Conservation (phyloP, 83 land plant genomes). For the Diphasiastrum complanatum region DNA sequence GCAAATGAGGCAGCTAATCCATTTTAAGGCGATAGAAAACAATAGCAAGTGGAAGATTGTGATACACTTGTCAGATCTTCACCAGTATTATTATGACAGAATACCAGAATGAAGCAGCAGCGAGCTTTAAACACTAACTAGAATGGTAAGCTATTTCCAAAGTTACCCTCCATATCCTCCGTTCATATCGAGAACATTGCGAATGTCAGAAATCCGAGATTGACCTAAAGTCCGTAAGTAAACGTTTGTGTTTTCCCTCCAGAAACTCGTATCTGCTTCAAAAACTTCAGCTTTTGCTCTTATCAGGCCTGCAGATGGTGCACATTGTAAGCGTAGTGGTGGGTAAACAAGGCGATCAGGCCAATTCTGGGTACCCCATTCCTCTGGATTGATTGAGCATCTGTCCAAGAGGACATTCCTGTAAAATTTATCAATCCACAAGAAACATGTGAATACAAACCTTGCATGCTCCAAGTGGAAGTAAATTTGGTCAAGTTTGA, state of each 20-base stretch:
- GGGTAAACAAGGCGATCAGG: conserved; percentile 6
- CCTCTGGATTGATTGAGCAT: no score
- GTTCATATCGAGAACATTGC: conserved; percentile 28
- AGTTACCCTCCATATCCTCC: conserved; percentile 34
- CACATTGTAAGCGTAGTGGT: conserved; percentile 1
- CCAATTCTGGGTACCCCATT: no score
- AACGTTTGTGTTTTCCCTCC: conserved; percentile 19
- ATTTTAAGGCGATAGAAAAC: no score
- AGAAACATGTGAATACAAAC: no score
- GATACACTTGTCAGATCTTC: no score
- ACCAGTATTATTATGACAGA: no score
- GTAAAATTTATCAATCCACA: no score
- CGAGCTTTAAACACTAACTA: neutral
- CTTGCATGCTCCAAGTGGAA: no score
- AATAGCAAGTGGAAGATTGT: no score
- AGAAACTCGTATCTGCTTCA: conserved; percentile 18
- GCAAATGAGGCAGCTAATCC: neutral
- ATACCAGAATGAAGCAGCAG: no score
- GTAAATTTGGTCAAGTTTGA: no score
- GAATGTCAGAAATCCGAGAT: conserved; percentile 20
- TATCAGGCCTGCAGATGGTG: conserved; percentile 15
- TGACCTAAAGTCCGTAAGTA: conserved; percentile 19
- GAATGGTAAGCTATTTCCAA: neutral
- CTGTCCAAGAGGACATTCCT: no score
- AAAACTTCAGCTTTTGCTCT: conserved; percentile 21